Conservation (phyloP, 495 filamentous ascomycete species). For the Extremus antarcticus region DNA sequence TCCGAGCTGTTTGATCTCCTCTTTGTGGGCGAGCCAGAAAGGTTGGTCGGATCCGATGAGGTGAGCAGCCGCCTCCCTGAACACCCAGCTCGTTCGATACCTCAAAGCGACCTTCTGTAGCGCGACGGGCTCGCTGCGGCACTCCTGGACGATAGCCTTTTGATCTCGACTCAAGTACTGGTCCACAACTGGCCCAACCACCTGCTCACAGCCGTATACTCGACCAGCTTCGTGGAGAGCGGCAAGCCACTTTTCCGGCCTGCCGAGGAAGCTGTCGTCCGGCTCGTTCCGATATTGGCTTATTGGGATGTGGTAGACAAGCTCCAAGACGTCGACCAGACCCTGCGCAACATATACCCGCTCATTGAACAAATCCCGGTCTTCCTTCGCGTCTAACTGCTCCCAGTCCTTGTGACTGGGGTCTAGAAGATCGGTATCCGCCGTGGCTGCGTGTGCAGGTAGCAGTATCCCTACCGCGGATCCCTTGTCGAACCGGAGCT, state of each 20-base stretch:
- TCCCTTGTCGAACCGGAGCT: not conserved
- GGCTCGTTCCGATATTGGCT: not conserved
- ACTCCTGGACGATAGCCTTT: not conserved
- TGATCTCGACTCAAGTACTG: not conserved
- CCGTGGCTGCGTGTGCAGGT: not conserved
- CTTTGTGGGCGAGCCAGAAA: not conserved
- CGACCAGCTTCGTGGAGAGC: not conserved
- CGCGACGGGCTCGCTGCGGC: not conserved
- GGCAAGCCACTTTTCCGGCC: not conserved
- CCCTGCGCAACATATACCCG: not conserved
- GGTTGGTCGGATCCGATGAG: not conserved
- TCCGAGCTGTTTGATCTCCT: not conserved
- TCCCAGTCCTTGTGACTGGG: not conserved
- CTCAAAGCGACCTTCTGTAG: not conserved
- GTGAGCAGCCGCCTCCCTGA: constrained; percentile 2
- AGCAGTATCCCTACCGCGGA: not conserved
- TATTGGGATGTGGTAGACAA: not conserved
- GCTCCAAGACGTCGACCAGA: not conserved
- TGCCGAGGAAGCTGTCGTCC: not conserved
- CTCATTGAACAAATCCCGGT: no score
- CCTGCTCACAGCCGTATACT: not conserved
- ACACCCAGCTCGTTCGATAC: not conserved
- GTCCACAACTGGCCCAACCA: not conserved
- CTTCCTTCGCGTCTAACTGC: no score
- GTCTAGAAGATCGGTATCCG: not conserved